A percentile compares a stretch with the other conserved stretches of the same genome.
Evolutionary conservation across 805 yeast genomes (phyloP).

Genomic region (Saturnispora hagleri): DNA sequence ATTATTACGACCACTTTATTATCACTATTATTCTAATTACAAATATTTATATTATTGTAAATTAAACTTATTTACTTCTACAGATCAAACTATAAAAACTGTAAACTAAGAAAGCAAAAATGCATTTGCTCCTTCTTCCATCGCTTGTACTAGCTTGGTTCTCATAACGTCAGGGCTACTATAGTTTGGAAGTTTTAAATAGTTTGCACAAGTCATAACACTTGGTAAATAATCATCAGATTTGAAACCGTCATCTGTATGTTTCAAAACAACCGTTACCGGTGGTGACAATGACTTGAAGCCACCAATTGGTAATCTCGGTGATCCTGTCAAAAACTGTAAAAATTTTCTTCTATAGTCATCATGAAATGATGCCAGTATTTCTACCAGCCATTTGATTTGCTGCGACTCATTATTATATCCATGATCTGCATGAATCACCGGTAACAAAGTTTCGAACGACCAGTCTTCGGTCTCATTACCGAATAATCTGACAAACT

Average conservation of each 20-base stretch:
- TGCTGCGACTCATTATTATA: slow-evolving; percentile 61
- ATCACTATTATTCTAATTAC: neutral
- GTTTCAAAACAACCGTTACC: slow-evolving; percentile 79
- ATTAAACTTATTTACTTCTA: neutral
- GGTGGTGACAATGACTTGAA: slow-evolving; percentile 74
- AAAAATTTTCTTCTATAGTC: slow-evolving; percentile 62
- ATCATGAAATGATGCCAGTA: slow-evolving; percentile 45
- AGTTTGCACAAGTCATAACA: slow-evolving; percentile 98
- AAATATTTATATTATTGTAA: neutral
- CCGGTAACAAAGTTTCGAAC: slow-evolving; percentile 43
- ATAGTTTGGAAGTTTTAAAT: slow-evolving; percentile 81
- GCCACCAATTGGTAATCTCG: slow-evolving; percentile 89
- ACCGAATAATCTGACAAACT: slow-evolving; percentile 65
- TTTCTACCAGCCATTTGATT: slow-evolving; percentile 49
- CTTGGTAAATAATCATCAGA: slow-evolving; percentile 86
- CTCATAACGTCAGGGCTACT: slow-evolving; percentile 52
- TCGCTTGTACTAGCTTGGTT: slow-evolving; percentile 54
- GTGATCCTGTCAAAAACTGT: slow-evolving; percentile 89
- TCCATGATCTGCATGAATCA: slow-evolving; percentile 85
- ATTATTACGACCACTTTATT: neutral
- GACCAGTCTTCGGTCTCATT: slow-evolving; percentile 85
- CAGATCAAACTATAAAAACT: neutral
- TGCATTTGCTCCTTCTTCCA: slow-evolving; percentile 82
- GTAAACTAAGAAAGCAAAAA: slow-evolving; percentile 57
- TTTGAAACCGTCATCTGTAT: slow-evolving; percentile 56